Conservation (phyloP, 768 basidiomycete species). For the Rhodosporidiobolus odoratus region DNA sequence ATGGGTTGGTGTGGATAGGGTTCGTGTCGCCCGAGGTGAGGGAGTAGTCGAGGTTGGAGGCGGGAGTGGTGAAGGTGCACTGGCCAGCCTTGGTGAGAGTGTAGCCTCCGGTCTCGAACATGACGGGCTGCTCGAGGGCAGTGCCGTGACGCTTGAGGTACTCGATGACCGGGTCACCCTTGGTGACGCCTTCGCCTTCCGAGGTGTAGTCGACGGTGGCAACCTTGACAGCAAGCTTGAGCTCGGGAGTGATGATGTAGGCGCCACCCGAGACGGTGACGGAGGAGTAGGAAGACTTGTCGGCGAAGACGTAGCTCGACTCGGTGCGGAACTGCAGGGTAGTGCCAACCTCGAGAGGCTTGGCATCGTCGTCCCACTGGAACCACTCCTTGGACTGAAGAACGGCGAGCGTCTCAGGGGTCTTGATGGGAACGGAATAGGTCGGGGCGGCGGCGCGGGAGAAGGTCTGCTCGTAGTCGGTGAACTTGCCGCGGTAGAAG, state of each 20-base stretch:
- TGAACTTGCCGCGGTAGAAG: constrained; percentile 91
- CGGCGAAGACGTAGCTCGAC: constrained; percentile 83
- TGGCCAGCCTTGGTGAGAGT: constrained; percentile 62
- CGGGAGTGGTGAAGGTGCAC: constrained; percentile 70
- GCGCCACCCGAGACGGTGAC: constrained; percentile 78
- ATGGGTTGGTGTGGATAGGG: constrained; percentile 97
- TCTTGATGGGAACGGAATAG: constrained; percentile 68
- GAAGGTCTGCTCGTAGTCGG: constrained; percentile 92
- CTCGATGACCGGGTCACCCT: constrained; percentile 86
- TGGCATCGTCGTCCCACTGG: constrained; percentile 79
- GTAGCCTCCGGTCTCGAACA: constrained; percentile 82
- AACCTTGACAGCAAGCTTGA: constrained; percentile 52
- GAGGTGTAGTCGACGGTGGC: constrained; percentile 41
- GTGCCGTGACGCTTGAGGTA: constrained; percentile 88
- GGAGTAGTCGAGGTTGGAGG: constrained; percentile 93
- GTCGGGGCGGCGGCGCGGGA: constrained; percentile 85
- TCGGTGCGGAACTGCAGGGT: constrained; percentile 82
- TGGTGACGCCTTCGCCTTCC: constrained; percentile 47
- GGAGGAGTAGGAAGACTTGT: constrained; percentile 74
- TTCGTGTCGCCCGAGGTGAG: constrained; percentile 96
- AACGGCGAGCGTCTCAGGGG: constrained; percentile 78
- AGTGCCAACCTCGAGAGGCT: constrained; percentile 71
- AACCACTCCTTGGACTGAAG: constrained; percentile 97
- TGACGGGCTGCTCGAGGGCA: constrained; percentile 66
- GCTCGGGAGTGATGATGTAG: constrained; percentile 50